Percentiles rank a stretch among this genome's conserved stretches.
These are phyloP conservation scores for Cyclotella cryptica DNA, from an alignment of 108 stramenopile species.

Conservation along the genomic window DNA sequence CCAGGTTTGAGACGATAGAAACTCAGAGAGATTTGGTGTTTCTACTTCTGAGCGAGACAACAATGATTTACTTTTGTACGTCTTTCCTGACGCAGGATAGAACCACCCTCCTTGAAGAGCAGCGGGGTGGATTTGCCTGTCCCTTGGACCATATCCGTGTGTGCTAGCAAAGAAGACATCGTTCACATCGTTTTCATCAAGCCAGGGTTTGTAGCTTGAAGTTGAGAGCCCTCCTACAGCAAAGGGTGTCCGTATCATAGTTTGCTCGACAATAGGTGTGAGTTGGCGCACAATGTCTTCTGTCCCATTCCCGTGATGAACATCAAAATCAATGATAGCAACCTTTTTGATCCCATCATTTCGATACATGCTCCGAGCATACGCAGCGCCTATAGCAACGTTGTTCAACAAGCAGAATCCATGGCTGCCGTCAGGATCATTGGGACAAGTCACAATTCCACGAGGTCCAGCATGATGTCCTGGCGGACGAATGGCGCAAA, in stretches of 20 bases:
- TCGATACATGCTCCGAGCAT: conserved; percentile 92
- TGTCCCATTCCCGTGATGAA: conserved; percentile 98
- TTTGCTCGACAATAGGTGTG: conserved; percentile 78
- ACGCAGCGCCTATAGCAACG: conserved; percentile 97
- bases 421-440: conserved; percentile 89
- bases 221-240: conserved; percentile 72
- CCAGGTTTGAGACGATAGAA: conserved; percentile 88
- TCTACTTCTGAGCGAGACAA: conserved; percentile 70
- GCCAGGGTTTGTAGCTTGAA: conserved; percentile 89
- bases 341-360: conserved; percentile 86
- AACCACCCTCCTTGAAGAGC: conserved; percentile 82
- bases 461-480: conserved; percentile 98
- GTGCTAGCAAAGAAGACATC: conserved; percentile 93
- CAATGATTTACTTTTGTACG: conserved; percentile 67
- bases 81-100: conserved; percentile 88
- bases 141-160: conserved; percentile 93
- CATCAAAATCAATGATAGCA: conserved; percentile 93
- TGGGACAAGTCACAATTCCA: conserved; percentile 92
- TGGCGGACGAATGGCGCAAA: conserved; percentile 97
- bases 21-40: conserved; percentile 75
- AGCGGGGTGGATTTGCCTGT: conserved; percentile 57
- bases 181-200: conserved; percentile 89
- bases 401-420: conserved; percentile 99
- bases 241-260: conserved; percentile 80
- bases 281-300: conserved; percentile 92